Evolutionary conservation across 208 protist species (phyloP), one percentile per base, ranked within the genome.

Genomic region (Trypanosoma theileri): DNA sequence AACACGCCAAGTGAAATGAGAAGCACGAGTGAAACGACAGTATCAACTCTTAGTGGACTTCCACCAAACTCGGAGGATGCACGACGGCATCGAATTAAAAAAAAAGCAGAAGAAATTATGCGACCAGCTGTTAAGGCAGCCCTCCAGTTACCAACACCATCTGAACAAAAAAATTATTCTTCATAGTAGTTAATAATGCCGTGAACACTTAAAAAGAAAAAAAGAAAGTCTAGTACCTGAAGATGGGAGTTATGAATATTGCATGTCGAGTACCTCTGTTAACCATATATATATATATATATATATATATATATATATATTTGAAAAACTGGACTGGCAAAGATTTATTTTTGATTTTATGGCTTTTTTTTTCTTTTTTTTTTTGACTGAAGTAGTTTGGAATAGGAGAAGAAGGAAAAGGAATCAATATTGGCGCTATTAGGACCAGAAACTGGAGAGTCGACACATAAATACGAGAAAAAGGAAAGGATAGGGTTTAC

Each of bases 251-350:
- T 40, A 13, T 48, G 14, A 31, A 31, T 40, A 21, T 54, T n/a
- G 9, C n/a, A 35, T 46, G 42, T 58, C 24, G n/a, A 57, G 26
- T 66, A 14, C 24, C 31, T 67, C 19, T 55, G 11, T 28, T 4
- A 6, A 9, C 40, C n/a, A 57, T 12, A 69, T 3, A 58, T 24
- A 67, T 28, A 52, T 50, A 61, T 26, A 48, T 22, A 61, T 48
- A 61, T 48, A 61, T 48, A 61, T 48, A 61, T 48, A 64, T 53
- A 54, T 53, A 64, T 2, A 53, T 35, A 64, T 35, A 64, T 63
- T 40, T 63, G n/a, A 35, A 35, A 8, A 35, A 35, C 28, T 35
- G 6, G 28, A 6, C 6, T 35, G 28, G 28, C 6, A 6, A 35
- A 35, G 1, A 35, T 35, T 35, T 35, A 35, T 35, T 35, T 35